Evolutionary conservation across 768 basidiomycete genomes (phyloP).

Genomic region (Leucocoprinus leucothites): DNA sequence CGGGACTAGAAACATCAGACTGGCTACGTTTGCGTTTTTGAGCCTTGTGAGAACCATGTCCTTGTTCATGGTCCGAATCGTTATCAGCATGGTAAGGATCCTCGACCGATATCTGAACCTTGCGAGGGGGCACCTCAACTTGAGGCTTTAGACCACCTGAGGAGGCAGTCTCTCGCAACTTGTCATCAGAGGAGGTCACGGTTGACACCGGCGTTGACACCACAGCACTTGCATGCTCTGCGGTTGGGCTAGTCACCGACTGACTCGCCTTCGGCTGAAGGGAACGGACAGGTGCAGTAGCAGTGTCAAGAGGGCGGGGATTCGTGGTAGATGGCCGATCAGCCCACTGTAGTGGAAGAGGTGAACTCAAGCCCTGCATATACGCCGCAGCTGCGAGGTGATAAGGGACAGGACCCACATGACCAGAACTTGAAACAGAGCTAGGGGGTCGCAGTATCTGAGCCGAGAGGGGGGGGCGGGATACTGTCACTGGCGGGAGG

Average conservation of each 20-base stretch:
- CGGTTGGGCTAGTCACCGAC: neutral
- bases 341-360: neutral
- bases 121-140: neutral
- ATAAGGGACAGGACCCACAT: neutral
- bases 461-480: neutral
- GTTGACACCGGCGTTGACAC: neutral
- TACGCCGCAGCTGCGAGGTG: neutral
- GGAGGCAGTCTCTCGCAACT: neutral
- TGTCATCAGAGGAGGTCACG: neutral
- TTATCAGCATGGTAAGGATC: conserved; percentile 10
- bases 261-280: neutral
- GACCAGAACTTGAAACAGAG: neutral
- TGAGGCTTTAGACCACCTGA: neutral
- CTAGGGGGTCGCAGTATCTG: neutral
- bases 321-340: neutral
- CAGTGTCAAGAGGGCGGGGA: neutral
- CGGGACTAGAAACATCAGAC: conserved; percentile 2
- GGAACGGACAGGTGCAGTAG: neutral
- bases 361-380: neutral
- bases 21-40: conserved; percentile 12
- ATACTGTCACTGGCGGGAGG: neutral
- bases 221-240: neutral
- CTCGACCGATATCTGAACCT: conserved; percentile 9
- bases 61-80: conserved; percentile 9
- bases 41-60: neutral